These are phyloP conservation scores for Jamesozyma gamospora DNA, from an alignment of 805 yeast species.

Conservation along the genomic window DNA sequence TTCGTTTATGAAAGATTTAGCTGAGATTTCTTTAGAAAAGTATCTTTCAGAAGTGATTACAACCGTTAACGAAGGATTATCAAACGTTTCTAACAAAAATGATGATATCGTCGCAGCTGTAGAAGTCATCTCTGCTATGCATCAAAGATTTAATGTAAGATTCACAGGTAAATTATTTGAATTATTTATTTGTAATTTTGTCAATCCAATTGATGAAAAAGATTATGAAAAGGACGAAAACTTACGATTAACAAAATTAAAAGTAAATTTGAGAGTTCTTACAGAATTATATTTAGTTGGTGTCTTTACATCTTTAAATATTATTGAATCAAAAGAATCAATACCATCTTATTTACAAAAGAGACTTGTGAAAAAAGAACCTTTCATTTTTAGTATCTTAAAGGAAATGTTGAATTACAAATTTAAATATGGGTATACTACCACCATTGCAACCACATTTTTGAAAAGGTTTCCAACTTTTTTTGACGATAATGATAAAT, in stretches of 20 bases:
- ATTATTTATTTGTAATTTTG: slow-evolving; percentile 34
- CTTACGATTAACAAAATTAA: slow-evolving; percentile 34
- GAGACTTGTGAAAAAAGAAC: slow-evolving; percentile 29
- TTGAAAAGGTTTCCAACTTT: slow-evolving; percentile 37
- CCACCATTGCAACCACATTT: slow-evolving; percentile 38
- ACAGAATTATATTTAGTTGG: slow-evolving; percentile 53
- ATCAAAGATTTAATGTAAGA: slow-evolving; percentile 53
- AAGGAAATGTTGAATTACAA: slow-evolving; percentile 37
- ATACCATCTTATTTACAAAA: slow-evolving; percentile 37
- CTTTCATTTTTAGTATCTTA: slow-evolving; percentile 36
- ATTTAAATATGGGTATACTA: slow-evolving; percentile 28
- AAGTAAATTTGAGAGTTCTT: slow-evolving; percentile 39
- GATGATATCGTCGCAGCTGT: slow-evolving; percentile 56
- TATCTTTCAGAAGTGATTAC: slow-evolving; percentile 61
- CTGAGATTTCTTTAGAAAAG: slow-evolving; percentile 55
- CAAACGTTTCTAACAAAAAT: slow-evolving; percentile 36
- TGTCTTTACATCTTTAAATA: slow-evolving; percentile 39
- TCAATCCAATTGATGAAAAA: slow-evolving; percentile 22
- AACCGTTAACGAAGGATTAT: slow-evolving; percentile 53
- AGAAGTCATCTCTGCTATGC: slow-evolving; percentile 60
- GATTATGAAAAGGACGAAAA: slow-evolving; percentile 36
- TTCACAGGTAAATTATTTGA: slow-evolving; percentile 45
- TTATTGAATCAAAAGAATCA: slow-evolving; percentile 30
- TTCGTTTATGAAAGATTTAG: slow-evolving; percentile 49
- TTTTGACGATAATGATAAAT: slow-evolving; percentile 24